Evolutionary conservation across 495 filamentous ascomycete species (phyloP), one percentile per base, ranked within the genome.

Genomic region (Cercophora samala): DNA sequence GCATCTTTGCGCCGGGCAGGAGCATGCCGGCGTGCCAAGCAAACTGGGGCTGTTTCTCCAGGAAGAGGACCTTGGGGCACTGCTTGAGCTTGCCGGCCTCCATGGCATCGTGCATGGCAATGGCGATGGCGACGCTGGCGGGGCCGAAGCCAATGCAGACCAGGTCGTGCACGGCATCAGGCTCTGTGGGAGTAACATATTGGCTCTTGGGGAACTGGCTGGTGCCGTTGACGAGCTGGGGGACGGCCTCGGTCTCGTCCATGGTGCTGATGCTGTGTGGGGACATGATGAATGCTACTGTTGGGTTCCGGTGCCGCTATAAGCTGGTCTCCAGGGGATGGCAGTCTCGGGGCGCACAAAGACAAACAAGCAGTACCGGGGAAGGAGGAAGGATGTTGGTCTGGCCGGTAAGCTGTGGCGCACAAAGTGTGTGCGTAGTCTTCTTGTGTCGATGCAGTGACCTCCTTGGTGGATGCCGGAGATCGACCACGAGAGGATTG

Each of bases 11-110:
- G 58, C 92, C 92, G 0, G 93, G 92, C 1, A 99, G 86, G 64
- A 97, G 85, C 94, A 99, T 99, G 46, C 94, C 94, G 3, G 90
- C 87, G 76, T 99, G 94, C 94, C 94, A 97, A 60, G 88, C 86
- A 72, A 97, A 99, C 54, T 86, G 79, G 23, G 82, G 72, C 79
- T 99, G 94, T 67, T 89, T 88, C 80, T 97, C 94, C 22, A 97
- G 76, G 78, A 97, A 97, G 53, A 89, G 82, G 4, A 94, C 88
- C 71, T 90, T 91, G 32, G 90, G 92, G 2, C 73, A 53, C 19
- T 74, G 74, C 61, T 70, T 65, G 46, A 78, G 60, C 74, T 63
- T 80, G 19, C 81, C 77, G 1, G 68, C 66, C 24, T 81, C 80
- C 71, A 81, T 84, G 63, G 68, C 80, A 76, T 99, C 94, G 74